Percentiles rank a stretch among this genome's conserved stretches.
These are phyloP conservation scores for Handroanthus guayacan DNA, from an alignment of 257 asterid species.

Conservation along the genomic window DNA sequence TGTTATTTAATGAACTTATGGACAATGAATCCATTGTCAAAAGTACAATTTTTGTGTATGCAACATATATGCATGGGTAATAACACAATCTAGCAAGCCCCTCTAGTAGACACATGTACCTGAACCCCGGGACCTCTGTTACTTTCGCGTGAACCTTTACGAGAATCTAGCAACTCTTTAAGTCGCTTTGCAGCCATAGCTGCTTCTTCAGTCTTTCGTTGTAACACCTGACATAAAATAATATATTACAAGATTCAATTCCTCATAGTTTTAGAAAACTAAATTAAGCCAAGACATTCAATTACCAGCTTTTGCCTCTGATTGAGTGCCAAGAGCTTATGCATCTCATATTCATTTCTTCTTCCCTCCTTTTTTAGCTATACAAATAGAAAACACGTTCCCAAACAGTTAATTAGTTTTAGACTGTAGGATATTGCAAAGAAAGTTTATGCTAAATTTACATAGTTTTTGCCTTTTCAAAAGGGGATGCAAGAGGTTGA, in stretches of 20 bases:
- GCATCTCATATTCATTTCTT: conserved; percentile 99
- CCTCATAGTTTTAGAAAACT: conserved; percentile 14
- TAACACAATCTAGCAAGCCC: conserved; percentile 2
- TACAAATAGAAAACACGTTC: conserved; percentile 20
- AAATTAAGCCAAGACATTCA: neutral
- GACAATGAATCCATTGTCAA: conserved; percentile 11
- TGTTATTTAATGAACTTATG: neutral
- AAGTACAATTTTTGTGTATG: neutral
- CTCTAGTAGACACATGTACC: conserved; percentile 51
- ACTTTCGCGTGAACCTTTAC: conserved; percentile 80
- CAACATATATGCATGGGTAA: neutral
- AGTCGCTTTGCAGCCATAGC: conserved; percentile 93
- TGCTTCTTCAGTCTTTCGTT: conserved; percentile 96
- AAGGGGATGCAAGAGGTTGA: neutral
- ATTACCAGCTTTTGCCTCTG: conserved; percentile 97
- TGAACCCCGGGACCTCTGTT: conserved; percentile 74
- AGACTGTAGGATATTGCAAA: neutral
- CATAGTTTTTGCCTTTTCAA: neutral
- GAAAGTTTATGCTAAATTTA: neutral
- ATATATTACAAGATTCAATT: neutral
- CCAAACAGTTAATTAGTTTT: conserved; percentile 6
- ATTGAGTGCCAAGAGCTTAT: conserved; percentile 90
- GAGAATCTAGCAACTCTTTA: conserved; percentile 88
- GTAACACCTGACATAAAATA: conserved; percentile 70
- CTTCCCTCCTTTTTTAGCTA: conserved; percentile 96